Evolutionary conservation across 257 asterid genomes (phyloP).

Genomic region (Galeopsis tetrahit): DNA sequence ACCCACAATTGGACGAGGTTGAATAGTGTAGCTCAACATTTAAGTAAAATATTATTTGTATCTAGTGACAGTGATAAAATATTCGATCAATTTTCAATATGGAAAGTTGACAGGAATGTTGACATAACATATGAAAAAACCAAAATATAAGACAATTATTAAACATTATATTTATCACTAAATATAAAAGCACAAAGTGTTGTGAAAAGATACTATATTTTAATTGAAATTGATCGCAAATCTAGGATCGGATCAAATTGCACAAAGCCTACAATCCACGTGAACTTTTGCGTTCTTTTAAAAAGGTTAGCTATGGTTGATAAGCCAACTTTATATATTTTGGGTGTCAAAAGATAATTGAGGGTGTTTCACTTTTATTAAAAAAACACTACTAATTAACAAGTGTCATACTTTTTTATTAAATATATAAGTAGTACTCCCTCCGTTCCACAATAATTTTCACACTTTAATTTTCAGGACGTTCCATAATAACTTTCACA

Average conservation of each 20-base stretch:
- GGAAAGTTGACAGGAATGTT: background rate
- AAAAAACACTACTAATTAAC: background rate
- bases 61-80: too few species aligned
- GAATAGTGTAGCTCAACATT: too few species aligned
- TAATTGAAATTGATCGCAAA: background rate
- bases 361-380: background rate
- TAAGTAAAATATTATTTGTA: too few species aligned
- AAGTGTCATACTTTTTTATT: too few species aligned
- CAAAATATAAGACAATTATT: constrained; percentile 1
- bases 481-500: too few species aligned
- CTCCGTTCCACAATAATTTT: too few species aligned
- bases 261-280: background rate
- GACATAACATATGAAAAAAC: background rate
- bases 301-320: background rate
- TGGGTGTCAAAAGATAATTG: background rate
- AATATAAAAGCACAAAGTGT: background rate
- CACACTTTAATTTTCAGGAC: too few species aligned
- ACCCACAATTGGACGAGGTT: too few species aligned
- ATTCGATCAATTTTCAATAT: too few species aligned
- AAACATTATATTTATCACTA: background rate
- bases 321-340: background rate
- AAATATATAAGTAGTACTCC: too few species aligned
- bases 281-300: background rate
- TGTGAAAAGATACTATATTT: background rate
- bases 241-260: background rate